Evolutionary conservation across 2,329 filamentous ascomycete genomes (phyloP).

Genomic region (Hypomyces rosellus): DNA sequence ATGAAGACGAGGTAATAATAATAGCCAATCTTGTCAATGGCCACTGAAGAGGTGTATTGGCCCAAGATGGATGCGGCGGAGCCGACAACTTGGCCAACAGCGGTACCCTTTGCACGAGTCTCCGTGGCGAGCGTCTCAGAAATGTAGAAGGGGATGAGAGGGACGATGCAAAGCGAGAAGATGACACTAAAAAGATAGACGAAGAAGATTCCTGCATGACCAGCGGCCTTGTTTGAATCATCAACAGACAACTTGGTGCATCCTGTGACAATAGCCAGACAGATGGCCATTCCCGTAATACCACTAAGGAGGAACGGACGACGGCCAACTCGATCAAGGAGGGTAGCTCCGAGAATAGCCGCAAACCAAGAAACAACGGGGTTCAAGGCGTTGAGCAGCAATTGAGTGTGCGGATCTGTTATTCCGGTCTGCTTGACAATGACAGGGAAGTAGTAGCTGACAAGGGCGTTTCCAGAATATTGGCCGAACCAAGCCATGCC

Average conservation of each 20-base stretch:
- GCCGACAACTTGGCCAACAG: constrained; percentile 3
- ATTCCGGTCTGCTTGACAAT: constrained; percentile 48
- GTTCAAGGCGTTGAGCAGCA: constrained; percentile 48
- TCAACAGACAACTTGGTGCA: constrained; percentile 37
- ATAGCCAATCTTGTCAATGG: constrained; percentile 23
- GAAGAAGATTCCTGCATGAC: constrained; percentile 53
- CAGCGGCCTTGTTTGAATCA: constrained; percentile 40
- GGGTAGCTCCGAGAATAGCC: constrained; percentile 46
- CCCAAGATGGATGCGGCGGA: constrained; percentile 10
- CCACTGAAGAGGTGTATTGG: constrained; percentile 8
- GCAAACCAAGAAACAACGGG: constrained; percentile 46
- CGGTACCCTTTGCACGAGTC: constrained; percentile 16
- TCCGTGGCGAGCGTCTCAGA: constrained; percentile 15
- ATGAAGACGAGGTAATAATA: constrained; percentile 34
- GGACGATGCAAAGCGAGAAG: constrained; percentile 20
- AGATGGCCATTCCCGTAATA: constrained; percentile 24
- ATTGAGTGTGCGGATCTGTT: constrained; percentile 36
- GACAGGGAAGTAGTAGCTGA: constrained; percentile 50
- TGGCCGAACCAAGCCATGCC: constrained; percentile 31
- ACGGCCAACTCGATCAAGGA: constrained; percentile 53
- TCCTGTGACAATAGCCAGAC: constrained; percentile 47
- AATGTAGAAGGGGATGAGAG: constrained; percentile 14
- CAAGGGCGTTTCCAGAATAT: constrained; percentile 43
- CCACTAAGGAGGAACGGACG: constrained; percentile 42
- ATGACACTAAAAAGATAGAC: constrained; percentile 49